Base-by-base conservation (phyloP, 208 protist genomes). In the Acanthamoeba lenticulata region DNA sequence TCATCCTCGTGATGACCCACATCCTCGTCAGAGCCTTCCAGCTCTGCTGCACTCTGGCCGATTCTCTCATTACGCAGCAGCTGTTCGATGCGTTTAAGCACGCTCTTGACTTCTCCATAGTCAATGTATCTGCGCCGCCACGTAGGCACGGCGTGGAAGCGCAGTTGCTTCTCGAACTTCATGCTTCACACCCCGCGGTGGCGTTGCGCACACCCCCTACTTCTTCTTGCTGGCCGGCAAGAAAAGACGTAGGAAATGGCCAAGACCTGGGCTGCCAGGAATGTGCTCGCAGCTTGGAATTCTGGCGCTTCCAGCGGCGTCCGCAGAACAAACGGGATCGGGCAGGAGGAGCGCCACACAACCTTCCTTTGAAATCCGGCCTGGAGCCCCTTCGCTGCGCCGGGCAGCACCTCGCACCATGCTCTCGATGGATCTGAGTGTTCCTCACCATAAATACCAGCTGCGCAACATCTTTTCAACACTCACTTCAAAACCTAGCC, bases 101-200 rank as follows among this genome's bases (percentile, higher is more conserved):
- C 19, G n/a, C 2, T 15, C 45, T 90, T 90, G 11, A 60, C 44
- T 13, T 90, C 52, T 17, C 52, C 52, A 44, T 90, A 90, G 1
- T 27, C 52, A 15, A 90, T 65, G 45, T 90, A 90, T 44, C 60
- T 90, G 81, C 52, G 81, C 81, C 47, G 11, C 81, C 81, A 90
- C 24, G 44, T 90, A 11, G 44, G 44, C 1, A 90, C 81, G 19
- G 81, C 81, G 7, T 90, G 81, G 45, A 90, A 90, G 21, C 7
- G 44, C 1, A 90, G 52, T 4, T 90, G 81, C 81, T 40, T 90
- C 52, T 65, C 81, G 52, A 90, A 90, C 81, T 60, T 90, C 81
- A 90, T 90, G 6, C 24, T 34, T 34, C 60, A 6, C 60, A 27
- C 60, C 29, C 27, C 13, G 27, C 6, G 60, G 60, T 69, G 29